These are phyloP conservation scores for Manihot esculenta DNA, from an alignment of 441 rosid species.

Conservation along the genomic window DNA sequence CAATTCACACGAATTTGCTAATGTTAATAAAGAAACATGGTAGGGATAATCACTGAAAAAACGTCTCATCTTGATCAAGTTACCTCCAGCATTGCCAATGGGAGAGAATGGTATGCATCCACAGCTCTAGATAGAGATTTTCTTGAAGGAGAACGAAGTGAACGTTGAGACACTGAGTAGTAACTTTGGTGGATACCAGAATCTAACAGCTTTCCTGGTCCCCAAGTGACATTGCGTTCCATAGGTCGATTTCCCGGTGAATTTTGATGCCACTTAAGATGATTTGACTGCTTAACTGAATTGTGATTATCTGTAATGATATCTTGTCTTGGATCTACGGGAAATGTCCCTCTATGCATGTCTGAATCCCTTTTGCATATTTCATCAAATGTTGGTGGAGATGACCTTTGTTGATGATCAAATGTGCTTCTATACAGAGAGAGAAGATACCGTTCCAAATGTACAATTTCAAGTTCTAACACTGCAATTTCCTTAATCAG, in stretches of 20 bases:
- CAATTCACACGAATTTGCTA: not conserved
- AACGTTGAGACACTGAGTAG: conserved; percentile 70
- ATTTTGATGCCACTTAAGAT: conserved; percentile 22
- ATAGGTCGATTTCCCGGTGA: conserved; percentile 27
- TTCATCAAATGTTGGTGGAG: conserved; percentile 25
- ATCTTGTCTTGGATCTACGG: conserved; percentile 21
- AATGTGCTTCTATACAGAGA: conserved; percentile 57
- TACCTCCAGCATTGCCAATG: conserved; percentile 93
- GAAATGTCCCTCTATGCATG: conserved; percentile 18
- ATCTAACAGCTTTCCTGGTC: conserved; percentile 37
- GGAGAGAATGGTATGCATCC: conserved; percentile 74
- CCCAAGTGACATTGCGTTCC: conserved; percentile 33
- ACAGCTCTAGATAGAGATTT: conserved; percentile 46
- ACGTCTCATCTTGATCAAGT: conserved; percentile 4
- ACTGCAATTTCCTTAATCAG: conserved; percentile 69
- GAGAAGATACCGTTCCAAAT: conserved; percentile 79
- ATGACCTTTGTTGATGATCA: conserved; percentile 28
- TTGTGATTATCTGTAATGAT: conserved; percentile 27
- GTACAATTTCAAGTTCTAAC: conserved; percentile 65
- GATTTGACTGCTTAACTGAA: conserved; percentile 26
- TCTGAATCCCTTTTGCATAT: conserved; percentile 20
- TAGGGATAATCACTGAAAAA: not conserved
- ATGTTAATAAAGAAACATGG: not conserved
- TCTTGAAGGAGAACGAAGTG: conserved; percentile 40
- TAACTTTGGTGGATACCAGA: conserved; percentile 59